Evolutionary conservation across 202 grass and related monocot genomes (phyloP), one percentile per base, ranked within the genome.

Genomic region (Cymbopogon flexuosus): DNA sequence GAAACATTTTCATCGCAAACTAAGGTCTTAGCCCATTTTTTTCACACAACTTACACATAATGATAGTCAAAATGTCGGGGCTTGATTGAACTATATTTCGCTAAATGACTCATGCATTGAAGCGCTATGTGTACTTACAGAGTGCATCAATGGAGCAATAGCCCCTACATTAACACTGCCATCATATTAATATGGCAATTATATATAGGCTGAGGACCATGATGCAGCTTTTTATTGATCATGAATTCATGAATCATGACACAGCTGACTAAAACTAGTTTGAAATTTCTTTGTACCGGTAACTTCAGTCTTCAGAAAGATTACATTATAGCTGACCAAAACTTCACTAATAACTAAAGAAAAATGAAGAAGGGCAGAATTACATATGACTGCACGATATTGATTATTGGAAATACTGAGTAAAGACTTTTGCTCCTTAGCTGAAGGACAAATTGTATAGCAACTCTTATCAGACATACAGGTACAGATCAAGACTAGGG

Each of bases 171-270:
- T 78, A n/a, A 82, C 6, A 47, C 43, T 58, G 74, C 46, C n/a
- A 65, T 46, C 56, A 42, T 68, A 67, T 70, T 76, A 54, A 47
- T 66, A 77, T 11, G 42, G 18, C 21, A 62, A 14, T 54, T 64
- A 54, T 21, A 51, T 18, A 21, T 10, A 13, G 18, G 15, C 34
- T 33, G 66, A 65, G 56, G 65, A 72, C 57, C 24, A 81, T 3
- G 5, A 6, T 27, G 45, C 80, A 73, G 69, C 45, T 23, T 76
- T 86, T 70, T 33, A 62, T 76, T 36, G 8, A 73, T 19, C 45
- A 34, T 40, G 57, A 76, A 42, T 11, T 40, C 40, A 11, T 42
- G 42, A 14, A 12, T 12, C 40, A 54, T n/a, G 6, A 19, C 18
- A 30, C 51, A 30, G 39, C 39, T 36, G 4, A 57, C 51, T 22